These are phyloP conservation scores for Leucosporidium creatinivorum DNA, from an alignment of 768 basidiomycete genomes.

Conservation along the genomic window DNA sequence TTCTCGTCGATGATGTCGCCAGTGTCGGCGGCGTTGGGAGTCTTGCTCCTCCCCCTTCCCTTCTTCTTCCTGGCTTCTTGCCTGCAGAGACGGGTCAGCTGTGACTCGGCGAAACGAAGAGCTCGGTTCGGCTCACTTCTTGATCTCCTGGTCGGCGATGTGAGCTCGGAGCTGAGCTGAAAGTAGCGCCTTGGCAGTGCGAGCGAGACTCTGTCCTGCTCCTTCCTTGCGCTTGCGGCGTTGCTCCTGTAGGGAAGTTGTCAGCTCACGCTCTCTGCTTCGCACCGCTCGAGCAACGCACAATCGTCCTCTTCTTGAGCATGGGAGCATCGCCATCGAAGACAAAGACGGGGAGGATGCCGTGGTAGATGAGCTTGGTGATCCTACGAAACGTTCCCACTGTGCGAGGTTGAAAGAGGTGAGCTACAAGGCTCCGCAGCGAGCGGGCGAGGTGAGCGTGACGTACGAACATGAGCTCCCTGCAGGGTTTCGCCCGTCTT, in stretches of 20 bases:
- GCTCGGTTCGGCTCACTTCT: constrained; percentile 36
- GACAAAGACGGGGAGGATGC: constrained; percentile 96
- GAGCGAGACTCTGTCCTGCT: constrained; percentile 73
- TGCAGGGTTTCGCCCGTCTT: constrained; percentile 83
- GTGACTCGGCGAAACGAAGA: background rate
- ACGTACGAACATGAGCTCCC: constrained; percentile 69
- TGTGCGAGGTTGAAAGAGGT: constrained; percentile 2
- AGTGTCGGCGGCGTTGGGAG: constrained; percentile 45
- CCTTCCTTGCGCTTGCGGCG: constrained; percentile 85
- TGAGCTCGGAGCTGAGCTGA: constrained; percentile 88
- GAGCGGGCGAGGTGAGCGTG: constrained; percentile 62
- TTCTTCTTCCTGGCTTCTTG: background rate
- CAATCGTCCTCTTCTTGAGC: constrained; percentile 82
- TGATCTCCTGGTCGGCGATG: constrained; percentile 58
- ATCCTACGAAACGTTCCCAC: constrained; percentile 54
- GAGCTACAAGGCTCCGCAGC: background rate
- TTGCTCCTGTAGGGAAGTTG: constrained; percentile 54
- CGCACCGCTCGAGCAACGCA: constrained; percentile 43
- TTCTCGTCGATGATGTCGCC: constrained; percentile 59
- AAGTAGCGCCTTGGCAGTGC: constrained; percentile 81
- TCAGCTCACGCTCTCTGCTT: constrained; percentile 6
- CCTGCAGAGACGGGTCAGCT: background rate
- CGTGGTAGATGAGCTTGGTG: constrained; percentile 89
- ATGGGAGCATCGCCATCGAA: constrained; percentile 95
- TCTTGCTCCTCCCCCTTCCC: background rate